These are phyloP conservation scores for Xerocomellus dryophilus DNA, from an alignment of 768 basidiomycete species.

Conservation along the genomic window DNA sequence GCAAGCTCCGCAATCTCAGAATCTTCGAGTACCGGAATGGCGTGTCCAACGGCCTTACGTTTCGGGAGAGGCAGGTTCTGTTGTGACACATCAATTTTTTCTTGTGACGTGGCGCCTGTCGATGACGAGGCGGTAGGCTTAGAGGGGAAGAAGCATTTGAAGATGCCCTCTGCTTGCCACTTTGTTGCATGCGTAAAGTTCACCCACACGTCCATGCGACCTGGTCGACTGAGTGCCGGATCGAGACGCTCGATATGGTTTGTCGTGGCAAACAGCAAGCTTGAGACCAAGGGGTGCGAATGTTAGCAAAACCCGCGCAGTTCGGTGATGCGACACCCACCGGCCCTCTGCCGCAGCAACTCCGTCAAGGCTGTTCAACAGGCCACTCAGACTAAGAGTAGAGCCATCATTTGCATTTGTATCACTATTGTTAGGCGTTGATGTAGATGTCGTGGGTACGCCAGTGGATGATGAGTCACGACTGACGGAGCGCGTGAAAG, in stretches of 20 bases:
- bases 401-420: conserved; percentile 70
- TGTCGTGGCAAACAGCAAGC: conserved; percentile 86
- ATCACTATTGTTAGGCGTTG: conserved; percentile 44
- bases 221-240: conserved; percentile 82
- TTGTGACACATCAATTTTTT: conserved; percentile 49
- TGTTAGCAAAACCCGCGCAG: conserved; percentile 17
- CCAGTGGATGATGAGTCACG: conserved; percentile 82
- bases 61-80: conserved; percentile 66
- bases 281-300: conserved; percentile 29
- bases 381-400: conserved; percentile 79
- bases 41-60: conserved; percentile 55
- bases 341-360: conserved; percentile 85
- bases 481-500: conserved; percentile 83
- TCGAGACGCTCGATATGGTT: conserved; percentile 94
- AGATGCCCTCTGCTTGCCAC: conserved; percentile 91
- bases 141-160: conserved; percentile 91
- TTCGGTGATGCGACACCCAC: conserved; percentile 41
- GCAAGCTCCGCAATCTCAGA: conserved; percentile 75
- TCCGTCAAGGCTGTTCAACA: conserved; percentile 83
- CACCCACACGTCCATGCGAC: conserved; percentile 91
- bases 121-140: conserved; percentile 29
- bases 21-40: conserved; percentile 69
- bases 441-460: conserved; percentile 49
- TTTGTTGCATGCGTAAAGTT: conserved; percentile 89
- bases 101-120: conserved; percentile 14